Conservation (phyloP, 306 rosid species). For the Medicago ruthenica region DNA sequence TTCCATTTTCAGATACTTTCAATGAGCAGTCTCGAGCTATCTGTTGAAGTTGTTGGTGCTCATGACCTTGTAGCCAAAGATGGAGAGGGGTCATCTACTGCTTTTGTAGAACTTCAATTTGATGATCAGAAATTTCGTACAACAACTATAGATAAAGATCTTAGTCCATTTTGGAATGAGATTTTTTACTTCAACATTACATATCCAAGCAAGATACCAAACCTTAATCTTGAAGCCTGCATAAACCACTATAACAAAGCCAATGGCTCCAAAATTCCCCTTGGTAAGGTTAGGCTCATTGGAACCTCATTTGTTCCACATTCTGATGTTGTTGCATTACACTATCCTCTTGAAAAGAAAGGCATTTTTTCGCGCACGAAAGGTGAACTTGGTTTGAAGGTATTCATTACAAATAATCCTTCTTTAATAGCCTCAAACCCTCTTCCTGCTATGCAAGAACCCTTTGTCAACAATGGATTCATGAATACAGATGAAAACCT, state of each 20-base stretch:
- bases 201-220: conserved; percentile 63
- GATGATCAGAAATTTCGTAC: conserved; percentile 80
- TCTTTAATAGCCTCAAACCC: conserved; percentile 70
- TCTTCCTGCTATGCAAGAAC: conserved; percentile 68
- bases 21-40: conserved; percentile 80
- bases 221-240: conserved; percentile 69
- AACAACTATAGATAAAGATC: conserved; percentile 69
- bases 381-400: conserved; percentile 96
- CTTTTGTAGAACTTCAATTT: conserved; percentile 86
- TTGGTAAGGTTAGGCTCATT: conserved; percentile 79
- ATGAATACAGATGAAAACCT: conserved; percentile 35
- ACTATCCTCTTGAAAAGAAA: conserved; percentile 85
- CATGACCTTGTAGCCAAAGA: conserved; percentile 83
- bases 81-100: conserved; percentile 69
- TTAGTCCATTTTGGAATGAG: conserved; percentile 88
- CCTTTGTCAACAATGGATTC: conserved; percentile 28
- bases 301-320: conserved; percentile 84
- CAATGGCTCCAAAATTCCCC: conserved; percentile 52
- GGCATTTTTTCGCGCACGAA: conserved; percentile 61
- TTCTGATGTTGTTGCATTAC: conserved; percentile 80
- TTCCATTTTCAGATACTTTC: conserved; percentile 45
- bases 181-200: conserved; percentile 80
- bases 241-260: conserved; percentile 55
- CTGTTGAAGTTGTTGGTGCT: conserved; percentile 81
- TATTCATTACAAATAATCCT: conserved; percentile 76